Conservation (phyloP, 148 eudicot genomes). For the Pharnaceum exiguum region DNA sequence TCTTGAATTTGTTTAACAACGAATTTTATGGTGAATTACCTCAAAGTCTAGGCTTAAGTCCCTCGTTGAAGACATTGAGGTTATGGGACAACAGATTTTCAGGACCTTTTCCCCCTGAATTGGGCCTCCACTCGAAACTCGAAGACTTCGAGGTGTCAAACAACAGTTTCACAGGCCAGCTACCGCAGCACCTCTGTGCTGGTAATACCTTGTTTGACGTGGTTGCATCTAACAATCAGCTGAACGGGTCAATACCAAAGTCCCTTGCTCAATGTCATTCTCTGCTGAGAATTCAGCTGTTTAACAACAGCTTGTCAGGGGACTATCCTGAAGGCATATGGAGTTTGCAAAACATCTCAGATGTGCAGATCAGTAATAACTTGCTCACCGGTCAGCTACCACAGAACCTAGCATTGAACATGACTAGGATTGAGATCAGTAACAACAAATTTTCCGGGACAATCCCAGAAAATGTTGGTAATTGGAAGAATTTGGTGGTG, state of each 20-base stretch:
- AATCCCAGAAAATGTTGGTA: slow-evolving; percentile 33
- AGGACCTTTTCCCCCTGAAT: slow-evolving; percentile 52
- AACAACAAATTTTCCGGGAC: slow-evolving; percentile 58
- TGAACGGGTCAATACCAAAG: slow-evolving; percentile 58
- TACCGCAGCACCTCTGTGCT: slow-evolving; percentile 59
- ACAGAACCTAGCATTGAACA: slow-evolving; percentile 28
- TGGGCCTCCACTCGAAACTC: slow-evolving; percentile 61
- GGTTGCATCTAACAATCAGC: slow-evolving; percentile 43
- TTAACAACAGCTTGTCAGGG: slow-evolving; percentile 48
- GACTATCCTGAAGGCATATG: slow-evolving; percentile 54
- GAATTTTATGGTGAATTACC: slow-evolving; percentile 43
- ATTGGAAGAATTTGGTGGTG: slow-evolving; percentile 42
- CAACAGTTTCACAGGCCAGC: slow-evolving; percentile 59
- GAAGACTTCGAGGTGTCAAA: slow-evolving; percentile 40
- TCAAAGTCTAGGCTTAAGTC: slow-evolving; percentile 30
- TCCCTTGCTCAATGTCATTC: slow-evolving; percentile 41
- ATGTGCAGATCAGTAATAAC: slow-evolving; percentile 36
- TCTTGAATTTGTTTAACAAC: slow-evolving; percentile 34
- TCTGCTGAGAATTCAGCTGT: slow-evolving; percentile 31
- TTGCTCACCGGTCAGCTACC: slow-evolving; percentile 56
- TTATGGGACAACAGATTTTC: slow-evolving; percentile 40
- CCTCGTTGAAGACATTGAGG: slow-evolving; percentile 24
- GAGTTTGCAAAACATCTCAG: slow-evolving; percentile 28
- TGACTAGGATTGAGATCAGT: slow-evolving; percentile 43
- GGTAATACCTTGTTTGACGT: slow-evolving; percentile 40